A percentile compares a stretch with the other conserved stretches of the same genome.
phyloP scores from a whole-genome alignment of 2,329 filamentous ascomycete species.

The Ophiostoma quercus region DNA sequence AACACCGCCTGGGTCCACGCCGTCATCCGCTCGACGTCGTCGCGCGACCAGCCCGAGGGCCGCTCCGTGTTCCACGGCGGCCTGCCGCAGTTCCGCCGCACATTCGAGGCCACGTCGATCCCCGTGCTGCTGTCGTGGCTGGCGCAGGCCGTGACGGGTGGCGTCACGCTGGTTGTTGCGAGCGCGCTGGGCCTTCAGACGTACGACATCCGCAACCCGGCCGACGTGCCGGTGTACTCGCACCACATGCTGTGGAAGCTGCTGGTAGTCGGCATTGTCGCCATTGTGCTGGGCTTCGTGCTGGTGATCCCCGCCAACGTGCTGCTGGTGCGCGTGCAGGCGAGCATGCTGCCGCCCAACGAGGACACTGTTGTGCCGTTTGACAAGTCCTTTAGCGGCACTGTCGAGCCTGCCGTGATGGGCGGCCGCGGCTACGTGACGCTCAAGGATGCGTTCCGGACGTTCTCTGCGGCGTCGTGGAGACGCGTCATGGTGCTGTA shows the following conservation, averaged over 20 bases:
- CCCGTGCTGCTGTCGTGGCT: slow-evolving; percentile 61
- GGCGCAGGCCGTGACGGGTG: slow-evolving; percentile 46
- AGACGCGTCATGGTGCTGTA: slow-evolving; percentile 69
- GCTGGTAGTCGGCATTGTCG: slow-evolving; percentile 41
- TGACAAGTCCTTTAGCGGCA: slow-evolving; percentile 77
- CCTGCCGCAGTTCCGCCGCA: slow-evolving; percentile 58
- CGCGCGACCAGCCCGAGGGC: slow-evolving; percentile 34
- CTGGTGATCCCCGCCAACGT: slow-evolving; percentile 71
- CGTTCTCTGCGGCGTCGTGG: slow-evolving; percentile 67
- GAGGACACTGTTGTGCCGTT: slow-evolving; percentile 84
- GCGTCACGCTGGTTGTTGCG: slow-evolving; percentile 46
- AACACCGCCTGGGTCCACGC: slow-evolving; percentile 79
- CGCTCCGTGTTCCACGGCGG: slow-evolving; percentile 60
- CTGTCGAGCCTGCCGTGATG: slow-evolving; percentile 68
- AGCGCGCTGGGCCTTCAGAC: slow-evolving; percentile 44
- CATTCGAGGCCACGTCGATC: slow-evolving; percentile 62
- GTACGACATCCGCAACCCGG: slow-evolving; percentile 37
- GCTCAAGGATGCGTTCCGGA: slow-evolving; percentile 71
- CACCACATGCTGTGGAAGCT: slow-evolving; percentile 43
- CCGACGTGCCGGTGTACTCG: slow-evolving; percentile 37
- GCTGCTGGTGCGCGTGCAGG: slow-evolving; percentile 75
- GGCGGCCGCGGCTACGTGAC: slow-evolving; percentile 66
- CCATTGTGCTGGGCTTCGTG: slow-evolving; percentile 51
- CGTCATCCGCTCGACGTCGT: slow-evolving; percentile 61
- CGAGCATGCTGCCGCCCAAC: slow-evolving; percentile 75